Evolutionary conservation across 116 monocot genomes (phyloP), one percentile per base, ranked within the genome.

Genomic region (Thalassia testudinum): DNA sequence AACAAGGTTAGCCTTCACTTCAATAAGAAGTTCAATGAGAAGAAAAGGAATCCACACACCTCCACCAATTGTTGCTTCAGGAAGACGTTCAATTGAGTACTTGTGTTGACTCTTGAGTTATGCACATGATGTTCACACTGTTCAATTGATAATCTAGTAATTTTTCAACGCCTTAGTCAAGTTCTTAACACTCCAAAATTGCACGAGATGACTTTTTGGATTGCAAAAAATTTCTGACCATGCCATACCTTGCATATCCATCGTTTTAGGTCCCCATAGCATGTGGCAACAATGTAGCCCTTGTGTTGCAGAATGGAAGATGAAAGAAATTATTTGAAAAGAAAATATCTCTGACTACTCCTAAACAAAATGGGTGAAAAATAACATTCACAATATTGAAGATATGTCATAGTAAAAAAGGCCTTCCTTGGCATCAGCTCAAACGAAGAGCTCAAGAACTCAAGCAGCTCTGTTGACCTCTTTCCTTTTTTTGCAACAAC

Each of bases 221-320:
- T 10, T 34, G 30, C 30, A 34, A 34, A 34, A 34, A 34, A 34
- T 34, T 34, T 34, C 40, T n/a, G 22, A 21, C 12, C 23, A 62
- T 14, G 14, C 40, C 4, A 45, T 26, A 97, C 97, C 97, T 97
- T 97, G 27, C 97, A 79, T 59, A 97, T 85, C 27, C 95, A 78
- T 67, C 95, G 70, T 59, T 97, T 97, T 66, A 97, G 62, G 44
- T 97, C 95, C 82, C 95, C 78, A 66, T 97, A 85, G 47, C 95
- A 97, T 42, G 95, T 97, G n/a, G 95, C 97, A 65, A 97, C 97
- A 66, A 97, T 82, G 54, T 97, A 89, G 62, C 97, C 89, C 49
- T 97, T 97, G 59, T 89, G 82, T 89, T 97, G 82, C 10, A 5
- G 10, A 34, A 34, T 5, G 6, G 10, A 34, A 5, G 10, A 34